These are phyloP conservation scores for Pelargonium fulgidum DNA, from an alignment of 441 rosid genomes.

Conservation along the genomic window DNA sequence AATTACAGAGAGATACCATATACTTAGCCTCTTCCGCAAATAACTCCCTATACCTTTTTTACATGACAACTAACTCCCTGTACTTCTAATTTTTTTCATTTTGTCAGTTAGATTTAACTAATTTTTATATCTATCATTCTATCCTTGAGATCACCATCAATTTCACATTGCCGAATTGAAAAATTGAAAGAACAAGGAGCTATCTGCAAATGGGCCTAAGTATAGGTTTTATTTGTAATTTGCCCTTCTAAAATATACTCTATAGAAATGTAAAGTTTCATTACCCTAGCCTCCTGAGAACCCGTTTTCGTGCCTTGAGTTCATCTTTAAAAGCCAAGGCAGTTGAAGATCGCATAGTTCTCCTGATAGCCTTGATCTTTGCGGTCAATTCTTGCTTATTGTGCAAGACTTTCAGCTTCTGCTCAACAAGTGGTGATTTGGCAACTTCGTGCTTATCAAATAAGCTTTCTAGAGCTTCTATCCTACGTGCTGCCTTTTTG, in stretches of 20 bases:
- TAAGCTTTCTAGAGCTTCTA: conserved; percentile 79
- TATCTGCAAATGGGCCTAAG: too few relatives aligned
- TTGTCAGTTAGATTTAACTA: not conserved
- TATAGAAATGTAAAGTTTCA: not conserved
- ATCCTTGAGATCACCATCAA: too few relatives aligned
- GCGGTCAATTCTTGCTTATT: conserved; percentile 68
- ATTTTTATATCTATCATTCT: too few relatives aligned
- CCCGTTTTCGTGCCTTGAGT: conserved; percentile 91
- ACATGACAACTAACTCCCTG: too few relatives aligned
- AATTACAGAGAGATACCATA: too few relatives aligned
- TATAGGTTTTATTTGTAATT: not conserved
- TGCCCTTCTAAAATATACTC: not conserved
- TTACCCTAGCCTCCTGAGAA: conserved; percentile 88
- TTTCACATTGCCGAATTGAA: too few relatives aligned
- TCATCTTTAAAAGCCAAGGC: conserved; percentile 92
- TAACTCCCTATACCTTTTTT: not conserved
- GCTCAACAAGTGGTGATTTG: conserved; percentile 73
- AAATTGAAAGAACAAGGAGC: too few relatives aligned
- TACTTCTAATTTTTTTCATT: too few relatives aligned
- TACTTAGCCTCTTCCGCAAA: not conserved
- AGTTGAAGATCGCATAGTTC: conserved; percentile 63
- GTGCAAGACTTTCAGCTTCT: conserved; percentile 70
- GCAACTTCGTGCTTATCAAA: conserved; percentile 85
- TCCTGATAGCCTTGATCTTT: conserved; percentile 75
- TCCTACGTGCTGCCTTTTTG: conserved; percentile 64